A percentile compares a stretch with the other conserved stretches of the same genome.
These are phyloP conservation scores for Xylona heveae DNA, from an alignment of 495 filamentous ascomycete species.

Conservation along the genomic window DNA sequence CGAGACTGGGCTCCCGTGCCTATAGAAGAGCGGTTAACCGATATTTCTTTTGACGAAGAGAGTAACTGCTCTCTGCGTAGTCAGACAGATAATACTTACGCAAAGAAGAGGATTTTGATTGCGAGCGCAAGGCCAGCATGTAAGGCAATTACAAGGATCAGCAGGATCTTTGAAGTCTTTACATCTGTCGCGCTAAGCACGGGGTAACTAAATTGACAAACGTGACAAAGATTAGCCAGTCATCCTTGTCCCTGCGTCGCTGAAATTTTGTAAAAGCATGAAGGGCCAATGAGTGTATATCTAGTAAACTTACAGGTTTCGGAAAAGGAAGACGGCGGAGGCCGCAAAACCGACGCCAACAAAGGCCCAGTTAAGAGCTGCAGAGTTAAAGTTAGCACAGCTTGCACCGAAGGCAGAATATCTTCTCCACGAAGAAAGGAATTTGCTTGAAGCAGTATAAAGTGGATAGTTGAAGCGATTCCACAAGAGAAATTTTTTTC, in stretches of 20 bases:
- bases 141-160: slow-evolving; percentile 62
- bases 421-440: neutral
- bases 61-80: neutral
- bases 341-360: slow-evolving; percentile 75
- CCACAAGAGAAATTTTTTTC: neutral
- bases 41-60: too few relatives aligned
- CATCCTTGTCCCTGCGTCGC: neutral
- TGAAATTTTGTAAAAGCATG: neutral
- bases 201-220: slow-evolving; percentile 29
- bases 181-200: slow-evolving; percentile 81
- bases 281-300: neutral
- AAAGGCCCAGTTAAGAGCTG: slow-evolving; percentile 78
- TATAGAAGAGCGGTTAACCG: neutral
- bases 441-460: neutral
- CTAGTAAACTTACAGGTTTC: slow-evolving; percentile 42
- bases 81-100: slow-evolving; percentile 22
- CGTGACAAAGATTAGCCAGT: neutral
- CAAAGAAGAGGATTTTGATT: slow-evolving; percentile 94
- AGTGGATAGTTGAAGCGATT: neutral
- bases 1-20: neutral
- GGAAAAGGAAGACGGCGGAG: slow-evolving; percentile 66
- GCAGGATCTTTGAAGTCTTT: slow-evolving; percentile 70
- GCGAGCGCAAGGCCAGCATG: slow-evolving; percentile 77
- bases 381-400: slow-evolving; percentile 4
- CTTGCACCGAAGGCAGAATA: too few relatives aligned